Conservation (phyloP, 331 rosid species). For the Arachis monticola region DNA sequence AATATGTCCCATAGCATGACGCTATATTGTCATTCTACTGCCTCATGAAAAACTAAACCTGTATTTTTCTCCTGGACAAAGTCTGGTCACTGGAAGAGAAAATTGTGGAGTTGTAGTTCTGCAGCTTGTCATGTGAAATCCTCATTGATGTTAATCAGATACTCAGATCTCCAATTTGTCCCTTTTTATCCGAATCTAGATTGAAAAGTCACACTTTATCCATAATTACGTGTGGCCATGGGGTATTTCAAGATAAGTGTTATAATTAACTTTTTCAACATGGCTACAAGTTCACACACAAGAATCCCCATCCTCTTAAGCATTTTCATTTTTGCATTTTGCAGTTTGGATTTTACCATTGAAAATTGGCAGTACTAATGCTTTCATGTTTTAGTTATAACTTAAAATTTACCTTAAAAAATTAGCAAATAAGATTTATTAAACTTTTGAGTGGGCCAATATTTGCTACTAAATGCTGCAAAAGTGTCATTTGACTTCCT, state of each 20-base stretch:
- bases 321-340: neutral
- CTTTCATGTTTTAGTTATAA: neutral
- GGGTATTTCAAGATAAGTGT: neutral
- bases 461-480: conserved; percentile 4
- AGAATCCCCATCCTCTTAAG: neutral
- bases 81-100: conserved; percentile 6
- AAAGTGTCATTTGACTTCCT: conserved; percentile 9
- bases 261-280: conserved; percentile 21
- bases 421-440: conserved; percentile 8
- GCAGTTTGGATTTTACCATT: conserved; percentile 1
- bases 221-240: neutral
- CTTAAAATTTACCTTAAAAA: neutral
- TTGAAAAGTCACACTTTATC: conserved; percentile 17
- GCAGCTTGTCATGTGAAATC: conserved; percentile 14
- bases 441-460: neutral
- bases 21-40: conserved; percentile 4
- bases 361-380: conserved; percentile 13
- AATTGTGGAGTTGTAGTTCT: conserved; percentile 13
- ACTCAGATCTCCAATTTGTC: conserved; percentile 27
- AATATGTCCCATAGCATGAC: neutral
- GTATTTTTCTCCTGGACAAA: conserved; percentile 9
- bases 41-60: neutral
- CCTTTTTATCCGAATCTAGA: neutral
- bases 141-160: conserved; percentile 18
- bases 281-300: conserved; percentile 11